Evolutionary conservation across 768 basidiomycete species (phyloP), one percentile per base, ranked within the genome.

Genomic region (Clitopilus passeckerianus): DNA sequence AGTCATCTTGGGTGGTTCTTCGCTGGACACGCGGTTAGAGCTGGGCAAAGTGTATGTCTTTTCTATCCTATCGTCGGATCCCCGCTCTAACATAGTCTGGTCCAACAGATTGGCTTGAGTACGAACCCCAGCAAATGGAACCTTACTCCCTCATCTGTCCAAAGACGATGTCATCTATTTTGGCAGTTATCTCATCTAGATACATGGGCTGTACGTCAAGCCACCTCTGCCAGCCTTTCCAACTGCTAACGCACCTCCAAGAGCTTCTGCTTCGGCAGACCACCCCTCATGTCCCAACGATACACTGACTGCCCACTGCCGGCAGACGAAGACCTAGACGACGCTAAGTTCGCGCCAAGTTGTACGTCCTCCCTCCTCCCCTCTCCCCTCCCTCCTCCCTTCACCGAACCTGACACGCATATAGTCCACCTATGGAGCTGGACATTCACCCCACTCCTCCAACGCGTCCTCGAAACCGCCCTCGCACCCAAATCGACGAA

Each of bases 181-280:
- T 91, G 88, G 86, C 82, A 86, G 53, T 68, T 90, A n/a, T 89
- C 86, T 65, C 63, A 75, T 23, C 67, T 81, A 27, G 89, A 90
- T 64, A 84, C 85, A 0, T 83, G 82, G 78, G 70, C 81, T 37
- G 89, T 90, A 64, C 53, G 72, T 63, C 10, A 10, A 10, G 22
- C 43, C 22, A 12, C 5, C 20, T 50, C 22, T 50, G 16, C 20
- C 20, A 56, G 14, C 33, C 15, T 16, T 43, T 52, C 27, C 34
- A 58, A 6, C 9, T 50, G 20, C 46, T 50, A 59, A 54, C 10
- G 34, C 2, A 2, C 24, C 8, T 33, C 15, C 53, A 59, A 90
- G 87, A 87, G 85, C 61, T 84, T 86, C 61, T 75, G 76, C 33
- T 77, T 83, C 27, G 88, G 87, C 3, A 71, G 87, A 56, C 87